Conservation (phyloP, 23 red algal species). For the Pyropia haitanensis region DNA sequence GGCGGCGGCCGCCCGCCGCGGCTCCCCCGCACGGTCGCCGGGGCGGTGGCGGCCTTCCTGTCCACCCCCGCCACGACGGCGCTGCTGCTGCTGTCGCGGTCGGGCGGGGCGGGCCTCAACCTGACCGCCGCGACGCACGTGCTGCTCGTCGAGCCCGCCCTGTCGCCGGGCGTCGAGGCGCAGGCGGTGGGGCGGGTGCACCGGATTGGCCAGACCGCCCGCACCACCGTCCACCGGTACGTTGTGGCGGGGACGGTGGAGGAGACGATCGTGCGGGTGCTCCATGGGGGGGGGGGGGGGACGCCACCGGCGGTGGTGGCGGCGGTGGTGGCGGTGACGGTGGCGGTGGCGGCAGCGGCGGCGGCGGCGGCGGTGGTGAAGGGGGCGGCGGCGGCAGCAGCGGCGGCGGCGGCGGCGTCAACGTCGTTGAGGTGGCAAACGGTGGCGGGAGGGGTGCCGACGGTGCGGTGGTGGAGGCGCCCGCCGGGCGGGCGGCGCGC, state of each 20-base stretch:
- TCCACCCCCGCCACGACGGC: slow-evolving; percentile 3
- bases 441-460: too few species aligned
- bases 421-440: too few species aligned
- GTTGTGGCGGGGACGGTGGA: slow-evolving; percentile 73
- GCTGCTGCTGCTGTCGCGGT: slow-evolving; percentile 62
- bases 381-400: too few species aligned
- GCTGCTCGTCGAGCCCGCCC: slow-evolving; percentile 69
- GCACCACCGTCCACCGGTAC: slow-evolving; percentile 76
- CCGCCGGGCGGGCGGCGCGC: too few species aligned
- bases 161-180: slow-evolving; percentile 43
- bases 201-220: slow-evolving; percentile 74
- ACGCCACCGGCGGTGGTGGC: neutral
- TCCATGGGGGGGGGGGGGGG: neutral
- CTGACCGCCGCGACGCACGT: slow-evolving; percentile 78
- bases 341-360: neutral
- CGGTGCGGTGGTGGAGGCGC: too few species aligned
- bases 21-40: slow-evolving; percentile 1
- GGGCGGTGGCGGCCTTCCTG: slow-evolving; percentile 24
- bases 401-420: too few species aligned
- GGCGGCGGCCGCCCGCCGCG: slow-evolving; percentile 1
- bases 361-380: too few species aligned
- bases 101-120: slow-evolving; percentile 74
- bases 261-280: slow-evolving; percentile 56
- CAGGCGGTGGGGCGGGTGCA: slow-evolving; percentile 84
- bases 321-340: neutral